Conservation (phyloP, 768 basidiomycete genomes). For the Tubosaeta sp. region DNA sequence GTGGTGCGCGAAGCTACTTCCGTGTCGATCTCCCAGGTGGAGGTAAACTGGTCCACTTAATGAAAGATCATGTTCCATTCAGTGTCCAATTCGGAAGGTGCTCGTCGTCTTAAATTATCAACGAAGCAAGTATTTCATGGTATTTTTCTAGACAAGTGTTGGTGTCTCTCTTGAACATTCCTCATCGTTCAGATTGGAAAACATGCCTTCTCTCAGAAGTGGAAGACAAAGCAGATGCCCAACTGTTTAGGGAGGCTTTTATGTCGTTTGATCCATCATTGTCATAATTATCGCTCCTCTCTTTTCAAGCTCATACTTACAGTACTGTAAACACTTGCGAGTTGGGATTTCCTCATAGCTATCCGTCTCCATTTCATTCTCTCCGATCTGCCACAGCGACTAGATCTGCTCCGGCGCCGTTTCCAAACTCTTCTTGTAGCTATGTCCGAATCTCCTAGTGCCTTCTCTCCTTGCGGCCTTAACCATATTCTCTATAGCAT, state of each 20-base stretch:
- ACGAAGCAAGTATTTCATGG: not conserved
- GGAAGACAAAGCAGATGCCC: constrained; percentile 80
- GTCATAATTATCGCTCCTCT: constrained; percentile 12
- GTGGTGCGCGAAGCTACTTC: constrained; percentile 73
- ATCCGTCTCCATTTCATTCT: not conserved
- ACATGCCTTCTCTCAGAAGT: constrained; percentile 76
- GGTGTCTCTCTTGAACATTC: constrained; percentile 67
- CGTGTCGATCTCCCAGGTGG: constrained; percentile 88
- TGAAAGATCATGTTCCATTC: constrained; percentile 75
- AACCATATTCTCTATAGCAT: constrained; percentile 80
- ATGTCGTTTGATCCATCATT: constrained; percentile 60
- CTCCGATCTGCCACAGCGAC: not conserved
- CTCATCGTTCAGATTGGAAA: constrained; percentile 90
- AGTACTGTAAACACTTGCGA: not conserved
- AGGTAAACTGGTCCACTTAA: constrained; percentile 77
- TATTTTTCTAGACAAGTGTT: constrained; percentile 64
- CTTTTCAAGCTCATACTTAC: not conserved
- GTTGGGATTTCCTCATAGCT: not conserved
- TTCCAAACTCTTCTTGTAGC: constrained; percentile 59
- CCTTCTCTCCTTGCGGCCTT: constrained; percentile 63
- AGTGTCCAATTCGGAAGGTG: constrained; percentile 93
- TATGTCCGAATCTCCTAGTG: constrained; percentile 61
- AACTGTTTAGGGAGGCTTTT: constrained; percentile 83
- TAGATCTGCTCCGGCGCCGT: constrained; percentile 25
- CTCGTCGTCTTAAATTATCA: constrained; percentile 1